Evolutionary conservation across 1,284 basidiomycete genomes (phyloP), one percentile per base, ranked within the genome.

Genomic region (Cerrena zonata): DNA sequence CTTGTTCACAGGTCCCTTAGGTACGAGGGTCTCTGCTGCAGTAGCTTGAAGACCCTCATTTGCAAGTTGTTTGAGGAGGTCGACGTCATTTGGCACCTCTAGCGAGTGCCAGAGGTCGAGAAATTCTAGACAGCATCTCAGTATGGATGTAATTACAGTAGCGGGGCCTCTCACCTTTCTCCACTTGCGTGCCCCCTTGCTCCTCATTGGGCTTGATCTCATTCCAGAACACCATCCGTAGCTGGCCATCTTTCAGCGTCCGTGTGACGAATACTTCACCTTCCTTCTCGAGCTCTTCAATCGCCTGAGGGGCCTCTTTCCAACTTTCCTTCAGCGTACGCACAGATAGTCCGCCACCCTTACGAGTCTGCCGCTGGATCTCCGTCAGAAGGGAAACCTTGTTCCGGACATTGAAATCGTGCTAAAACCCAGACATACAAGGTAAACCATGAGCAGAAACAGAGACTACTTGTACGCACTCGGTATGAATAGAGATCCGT

Each of bases 201-300:
- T 83, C 82, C 56, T 89, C 84, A 22, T 77, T 78, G 0, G 84
- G 80, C 58, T 88, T 88, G 42, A 94, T 78, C 64, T 93, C 91
- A 61, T 95, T 94, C 84, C 87, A 92, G 61, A 93, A 94, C 0
- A 94, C 92, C 79, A 90, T 89, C 54, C 86, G 80, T 65, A 90
- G 72, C 60, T 89, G 84, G 0, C 88, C 89, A 57, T 93, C 91
- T 58, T 89, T 91, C 48, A 80, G 73, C 0, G 91, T 91, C 26
- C 91, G 75, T 24, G 89, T 91, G 10, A 93, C 89, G 45, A 93
- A 74, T 0, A 94, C 89, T 53, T 94, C 84, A 0, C 92, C 89
- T 58, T 92, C 89, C 61, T 88, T 81, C 64, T 91, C 90, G 10
- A 93, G 74, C 64, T 92, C 89, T 61, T 92, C 89, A 42, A 93